Percentiles rank a stretch among this genome's conserved stretches.
These are phyloP conservation scores for Bolboschoenoplectus hybrid DNA, from an alignment of 202 grass and related monocot genomes.

Conservation along the genomic window DNA sequence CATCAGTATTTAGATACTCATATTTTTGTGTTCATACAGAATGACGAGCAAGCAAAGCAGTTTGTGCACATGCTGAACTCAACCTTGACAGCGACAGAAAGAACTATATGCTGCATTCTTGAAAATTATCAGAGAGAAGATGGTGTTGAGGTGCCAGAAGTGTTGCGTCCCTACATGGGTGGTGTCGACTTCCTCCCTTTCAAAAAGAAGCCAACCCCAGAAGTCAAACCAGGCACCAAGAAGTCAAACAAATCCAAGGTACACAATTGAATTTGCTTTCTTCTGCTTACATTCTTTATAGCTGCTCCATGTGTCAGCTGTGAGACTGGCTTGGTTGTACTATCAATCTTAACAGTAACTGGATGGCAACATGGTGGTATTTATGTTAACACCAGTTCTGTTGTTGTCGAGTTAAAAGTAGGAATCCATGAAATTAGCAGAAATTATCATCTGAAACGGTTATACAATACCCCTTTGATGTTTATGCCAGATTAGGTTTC, in stretches of 20 bases:
- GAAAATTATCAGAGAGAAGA: slow-evolving; percentile 82
- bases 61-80: slow-evolving; percentile 93
- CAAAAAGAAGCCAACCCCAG: slow-evolving; percentile 55
- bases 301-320: background rate
- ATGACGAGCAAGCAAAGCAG: slow-evolving; percentile 88
- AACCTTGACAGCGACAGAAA: slow-evolving; percentile 88
- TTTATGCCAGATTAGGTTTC: background rate
- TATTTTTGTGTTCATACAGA: slow-evolving; percentile 43
- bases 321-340: no score
- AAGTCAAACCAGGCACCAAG: slow-evolving; percentile 50
- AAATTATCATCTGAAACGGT: background rate
- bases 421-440: background rate
- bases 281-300: background rate
- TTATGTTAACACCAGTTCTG: background rate
- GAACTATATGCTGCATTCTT: slow-evolving; percentile 87
- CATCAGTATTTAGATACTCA: background rate
- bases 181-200: slow-evolving; percentile 70
- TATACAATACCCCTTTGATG: background rate
- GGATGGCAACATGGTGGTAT: background rate
- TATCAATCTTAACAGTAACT: background rate
- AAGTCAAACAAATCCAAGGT: slow-evolving; percentile 77
- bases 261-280: background rate
- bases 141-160: slow-evolving; percentile 74
- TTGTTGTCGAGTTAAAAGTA: background rate
- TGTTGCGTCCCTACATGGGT: slow-evolving; percentile 63